Conservation (phyloP, 163 green algal species). For the Scenedesmus sp. region DNA sequence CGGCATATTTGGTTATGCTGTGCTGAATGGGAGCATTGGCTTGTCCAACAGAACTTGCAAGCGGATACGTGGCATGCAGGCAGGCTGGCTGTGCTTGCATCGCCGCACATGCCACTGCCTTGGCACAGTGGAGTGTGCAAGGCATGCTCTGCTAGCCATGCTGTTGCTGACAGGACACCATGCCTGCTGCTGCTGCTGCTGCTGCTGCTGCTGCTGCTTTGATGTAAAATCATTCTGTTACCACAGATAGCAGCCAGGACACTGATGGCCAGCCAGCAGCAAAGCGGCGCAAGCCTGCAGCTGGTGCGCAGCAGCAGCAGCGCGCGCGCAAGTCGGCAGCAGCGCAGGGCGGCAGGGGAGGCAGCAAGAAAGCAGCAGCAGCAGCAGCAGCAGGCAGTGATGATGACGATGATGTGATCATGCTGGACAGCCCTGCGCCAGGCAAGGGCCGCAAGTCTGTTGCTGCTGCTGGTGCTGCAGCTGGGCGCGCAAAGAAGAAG, state of each 20-base stretch:
- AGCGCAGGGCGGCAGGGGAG: not conserved
- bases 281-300: constrained; percentile 27
- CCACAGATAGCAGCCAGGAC: not conserved
- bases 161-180: not conserved
- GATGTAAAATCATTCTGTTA: not conserved
- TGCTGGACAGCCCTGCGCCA: not conserved
- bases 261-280: not conserved
- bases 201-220: not conserved
- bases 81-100: not conserved
- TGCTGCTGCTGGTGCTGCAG: not conserved
- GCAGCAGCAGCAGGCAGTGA: not conserved
- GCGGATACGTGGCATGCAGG: too few relatives aligned
- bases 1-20: not conserved
- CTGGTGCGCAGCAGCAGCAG: not conserved
- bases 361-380: not conserved
- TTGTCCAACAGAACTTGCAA: too few relatives aligned
- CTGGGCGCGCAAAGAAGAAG: not conserved
- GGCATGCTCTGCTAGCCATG: not conserved
- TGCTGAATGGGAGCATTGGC: not conserved
- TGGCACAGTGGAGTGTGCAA: not conserved
- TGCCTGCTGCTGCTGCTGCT: not conserved
- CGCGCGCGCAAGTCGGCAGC: not conserved
- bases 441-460: not conserved
- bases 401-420: not conserved
- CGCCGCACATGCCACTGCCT: too few relatives aligned